phyloP scores from a whole-genome alignment of 1,139 yeast genomes.

The Magnusiomyces ingens region DNA sequence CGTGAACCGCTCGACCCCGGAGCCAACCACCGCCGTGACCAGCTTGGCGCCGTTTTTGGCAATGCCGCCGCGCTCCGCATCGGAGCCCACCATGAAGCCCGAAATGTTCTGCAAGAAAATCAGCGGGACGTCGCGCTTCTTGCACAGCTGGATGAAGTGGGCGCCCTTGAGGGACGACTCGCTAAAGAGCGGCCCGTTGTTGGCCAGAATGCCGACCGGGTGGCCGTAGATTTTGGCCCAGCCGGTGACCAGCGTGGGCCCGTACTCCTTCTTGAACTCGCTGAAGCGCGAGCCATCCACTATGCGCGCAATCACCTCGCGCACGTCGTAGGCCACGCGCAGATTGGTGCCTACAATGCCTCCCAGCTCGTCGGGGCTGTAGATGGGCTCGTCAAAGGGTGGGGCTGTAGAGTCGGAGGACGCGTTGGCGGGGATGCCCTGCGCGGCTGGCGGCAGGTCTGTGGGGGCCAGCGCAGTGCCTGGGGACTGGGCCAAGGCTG shows the following conservation, averaged over 20 bases:
- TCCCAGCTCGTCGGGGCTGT: slow-evolving; percentile 29
- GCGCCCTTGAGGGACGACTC: slow-evolving; percentile 34
- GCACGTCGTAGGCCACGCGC: slow-evolving; percentile 31
- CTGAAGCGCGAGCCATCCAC: slow-evolving; percentile 32
- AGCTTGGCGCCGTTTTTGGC: slow-evolving; percentile 35
- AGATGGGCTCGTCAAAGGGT: slow-evolving; percentile 28
- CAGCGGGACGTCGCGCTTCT: slow-evolving; percentile 32
- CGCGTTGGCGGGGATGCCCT: background rate
- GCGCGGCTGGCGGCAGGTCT: background rate
- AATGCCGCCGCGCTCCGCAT: slow-evolving; percentile 34
- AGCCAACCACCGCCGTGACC: slow-evolving; percentile 34
- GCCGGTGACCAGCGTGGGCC: slow-evolving; percentile 32
- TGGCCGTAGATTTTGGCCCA: slow-evolving; percentile 32
- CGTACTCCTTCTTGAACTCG: slow-evolving; percentile 32
- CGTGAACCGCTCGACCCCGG: slow-evolving; percentile 32
- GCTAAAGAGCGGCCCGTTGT: slow-evolving; percentile 33
- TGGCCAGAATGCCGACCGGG: slow-evolving; percentile 32
- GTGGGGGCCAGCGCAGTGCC: background rate
- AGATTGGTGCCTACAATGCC: slow-evolving; percentile 33
- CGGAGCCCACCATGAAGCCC: slow-evolving; percentile 35
- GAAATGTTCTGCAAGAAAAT: slow-evolving; percentile 33
- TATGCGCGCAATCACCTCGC: slow-evolving; percentile 33
- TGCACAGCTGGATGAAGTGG: slow-evolving; percentile 33
- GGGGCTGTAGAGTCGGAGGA: slow-evolving; percentile 8
- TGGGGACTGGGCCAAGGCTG: slow-evolving; percentile 9